These are phyloP conservation scores for Akanthomyces lecanii DNA, from an alignment of 2,329 filamentous ascomycete genomes.

Conservation along the genomic window DNA sequence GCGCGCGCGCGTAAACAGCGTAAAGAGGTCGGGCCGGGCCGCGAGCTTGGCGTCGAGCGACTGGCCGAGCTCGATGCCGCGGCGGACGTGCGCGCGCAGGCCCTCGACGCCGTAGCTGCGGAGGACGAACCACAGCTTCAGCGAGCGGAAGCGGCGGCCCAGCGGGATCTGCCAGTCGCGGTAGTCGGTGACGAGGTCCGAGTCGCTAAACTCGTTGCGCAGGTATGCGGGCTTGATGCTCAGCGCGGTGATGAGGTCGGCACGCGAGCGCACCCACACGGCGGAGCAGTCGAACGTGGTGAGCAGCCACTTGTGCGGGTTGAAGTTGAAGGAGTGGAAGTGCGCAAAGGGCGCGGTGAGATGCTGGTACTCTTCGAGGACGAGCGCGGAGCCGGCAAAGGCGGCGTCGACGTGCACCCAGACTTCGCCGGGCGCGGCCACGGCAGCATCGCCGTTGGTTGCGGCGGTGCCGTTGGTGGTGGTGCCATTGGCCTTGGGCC, in stretches of 20 bases:
- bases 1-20: constrained; percentile 66
- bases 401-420: constrained; percentile 96
- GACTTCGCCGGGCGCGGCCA: constrained; percentile 45
- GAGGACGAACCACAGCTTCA: constrained; percentile 96
- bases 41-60: constrained; percentile 60
- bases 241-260: constrained; percentile 67
- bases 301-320: constrained; percentile 96
- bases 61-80: constrained; percentile 65
- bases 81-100: constrained; percentile 67
- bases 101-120: constrained; percentile 76
- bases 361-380: constrained; percentile 75
- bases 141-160: constrained; percentile 76
- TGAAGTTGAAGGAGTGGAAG: constrained; percentile 89
- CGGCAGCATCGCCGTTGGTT: not conserved
- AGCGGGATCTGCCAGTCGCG: constrained; percentile 96
- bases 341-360: constrained; percentile 56
- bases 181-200: constrained; percentile 86
- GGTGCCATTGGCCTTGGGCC: constrained; percentile 4
- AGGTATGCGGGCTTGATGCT: constrained; percentile 79
- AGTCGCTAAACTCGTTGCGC: constrained; percentile 73
- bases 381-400: constrained; percentile 80
- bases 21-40: constrained; percentile 64
- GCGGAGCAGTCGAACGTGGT: constrained; percentile 87
- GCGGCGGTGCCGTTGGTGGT: not conserved
- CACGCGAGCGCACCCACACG: constrained; percentile 71